Evolutionary conservation across 2,329 filamentous ascomycete species (phyloP).

Genomic region (Colletotrichum sidae): DNA sequence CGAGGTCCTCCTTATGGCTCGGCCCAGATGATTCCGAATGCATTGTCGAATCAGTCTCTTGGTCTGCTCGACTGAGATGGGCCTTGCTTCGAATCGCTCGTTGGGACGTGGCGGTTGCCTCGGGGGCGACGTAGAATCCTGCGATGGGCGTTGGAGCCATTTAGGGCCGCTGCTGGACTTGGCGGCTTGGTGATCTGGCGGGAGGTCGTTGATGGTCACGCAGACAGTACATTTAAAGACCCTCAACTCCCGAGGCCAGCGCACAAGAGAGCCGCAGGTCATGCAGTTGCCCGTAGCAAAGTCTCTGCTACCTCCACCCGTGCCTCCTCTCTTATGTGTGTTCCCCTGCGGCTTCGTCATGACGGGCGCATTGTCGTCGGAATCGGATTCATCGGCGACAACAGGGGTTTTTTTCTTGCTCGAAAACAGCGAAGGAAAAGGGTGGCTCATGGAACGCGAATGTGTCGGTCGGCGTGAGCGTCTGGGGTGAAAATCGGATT

Average conservation of each 20-base stretch:
- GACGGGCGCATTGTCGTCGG: constrained; percentile 46
- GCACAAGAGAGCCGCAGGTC: constrained; percentile 84
- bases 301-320: constrained; percentile 59
- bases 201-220: constrained; percentile 84
- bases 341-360: constrained; percentile 43
- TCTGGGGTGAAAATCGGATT: constrained; percentile 52
- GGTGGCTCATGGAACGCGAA: constrained; percentile 81
- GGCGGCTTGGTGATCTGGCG: constrained; percentile 20
- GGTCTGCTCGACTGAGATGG: constrained; percentile 71
- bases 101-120: constrained; percentile 18
- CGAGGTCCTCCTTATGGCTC: constrained; percentile 42
- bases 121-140: constrained; percentile 33
- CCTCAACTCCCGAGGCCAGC: constrained; percentile 79
- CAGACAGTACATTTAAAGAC: constrained; percentile 88
- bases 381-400: constrained; percentile 48
- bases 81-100: constrained; percentile 34
- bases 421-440: constrained; percentile 79
- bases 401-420: constrained; percentile 66
- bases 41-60: constrained; percentile 59
- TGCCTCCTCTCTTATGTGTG: constrained; percentile 49
- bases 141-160: constrained; percentile 36
- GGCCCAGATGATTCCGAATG: constrained; percentile 51
- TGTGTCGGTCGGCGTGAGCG: constrained; percentile 51
- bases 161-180: constrained; percentile 30
- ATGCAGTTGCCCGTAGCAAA: constrained; percentile 81